phyloP scores from a whole-genome alignment of 2,329 filamentous ascomycete species.

The Aspergillus novofumigatus region DNA sequence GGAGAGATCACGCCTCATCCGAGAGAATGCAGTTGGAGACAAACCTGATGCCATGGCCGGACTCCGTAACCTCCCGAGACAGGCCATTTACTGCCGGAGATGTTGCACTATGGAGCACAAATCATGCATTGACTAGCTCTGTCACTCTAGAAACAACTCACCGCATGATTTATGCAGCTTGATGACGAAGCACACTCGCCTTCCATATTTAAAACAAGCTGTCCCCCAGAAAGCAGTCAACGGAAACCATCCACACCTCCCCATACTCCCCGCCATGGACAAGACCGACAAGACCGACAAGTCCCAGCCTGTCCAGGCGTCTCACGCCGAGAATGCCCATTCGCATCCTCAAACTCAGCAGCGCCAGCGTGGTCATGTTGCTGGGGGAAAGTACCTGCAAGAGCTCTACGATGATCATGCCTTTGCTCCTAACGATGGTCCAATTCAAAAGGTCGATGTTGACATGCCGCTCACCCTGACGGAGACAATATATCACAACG shows the following conservation, averaged over 20 bases:
- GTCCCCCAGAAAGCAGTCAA: too few relatives aligned
- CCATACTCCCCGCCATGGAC: constrained; percentile 16
- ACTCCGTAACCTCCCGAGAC: too few relatives aligned
- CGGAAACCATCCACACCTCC: not conserved
- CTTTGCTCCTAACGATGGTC: constrained; percentile 12
- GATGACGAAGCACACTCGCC: too few relatives aligned
- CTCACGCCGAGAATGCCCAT: constrained; percentile 22
- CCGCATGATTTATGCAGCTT: too few relatives aligned
- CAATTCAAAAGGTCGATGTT: constrained; percentile 40
- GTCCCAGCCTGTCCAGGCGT: constrained; percentile 19
- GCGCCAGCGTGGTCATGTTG: constrained; percentile 16
- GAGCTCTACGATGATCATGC: constrained; percentile 18
- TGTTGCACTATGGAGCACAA: too few relatives aligned
- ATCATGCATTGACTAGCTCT: too few relatives aligned
- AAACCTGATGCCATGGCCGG: too few relatives aligned
- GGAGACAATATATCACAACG: constrained; percentile 40
- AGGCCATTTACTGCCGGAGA: too few relatives aligned
- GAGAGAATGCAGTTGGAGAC: too few relatives aligned
- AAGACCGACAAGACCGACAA: constrained; percentile 18
- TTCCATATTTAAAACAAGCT: too few relatives aligned
- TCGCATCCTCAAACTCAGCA: constrained; percentile 3
- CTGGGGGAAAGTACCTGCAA: constrained; percentile 26
- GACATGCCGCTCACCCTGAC: constrained; percentile 49
- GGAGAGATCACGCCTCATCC: too few relatives aligned
- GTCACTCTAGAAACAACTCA: too few relatives aligned